Conservation (phyloP, 768 basidiomycete species). For the Kondoa malvinella region DNA sequence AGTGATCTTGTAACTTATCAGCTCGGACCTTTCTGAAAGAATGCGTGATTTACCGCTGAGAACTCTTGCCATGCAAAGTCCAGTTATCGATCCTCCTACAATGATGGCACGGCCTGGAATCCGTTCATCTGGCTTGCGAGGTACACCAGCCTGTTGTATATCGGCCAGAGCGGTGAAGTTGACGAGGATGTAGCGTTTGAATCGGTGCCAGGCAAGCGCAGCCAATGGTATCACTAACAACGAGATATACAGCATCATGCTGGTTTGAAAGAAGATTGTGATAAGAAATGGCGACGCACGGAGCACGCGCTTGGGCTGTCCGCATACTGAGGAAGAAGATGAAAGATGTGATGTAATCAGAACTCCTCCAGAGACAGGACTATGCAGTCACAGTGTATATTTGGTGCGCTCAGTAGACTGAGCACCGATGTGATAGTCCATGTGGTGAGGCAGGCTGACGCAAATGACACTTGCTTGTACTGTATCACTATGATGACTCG, state of each 20-base stretch:
- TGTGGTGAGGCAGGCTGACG: no score
- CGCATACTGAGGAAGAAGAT: no score
- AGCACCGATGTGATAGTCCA: no score
- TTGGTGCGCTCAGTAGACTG: no score
- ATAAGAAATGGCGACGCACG: no score
- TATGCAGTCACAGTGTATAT: no score
- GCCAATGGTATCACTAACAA: neutral
- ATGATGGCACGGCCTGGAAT: neutral
- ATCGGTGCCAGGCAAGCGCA: neutral
- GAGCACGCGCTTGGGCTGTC: no score
- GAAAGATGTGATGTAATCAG: no score
- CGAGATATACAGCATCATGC: neutral
- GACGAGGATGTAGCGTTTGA: neutral
- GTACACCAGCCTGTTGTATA: neutral
- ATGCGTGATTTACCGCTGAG: neutral
- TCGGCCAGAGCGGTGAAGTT: neutral
- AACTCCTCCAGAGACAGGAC: no score
- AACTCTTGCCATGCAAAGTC: neutral
- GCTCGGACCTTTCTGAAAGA: neutral
- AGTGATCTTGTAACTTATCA: neutral
- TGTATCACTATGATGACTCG: no score
- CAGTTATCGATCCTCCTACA: neutral
- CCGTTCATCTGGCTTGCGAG: neutral
- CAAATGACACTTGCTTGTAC: no score
- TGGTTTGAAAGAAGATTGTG: neutral